These are phyloP conservation scores for Epichloe elymi DNA, from an alignment of 2,329 filamentous ascomycete genomes.

Conservation along the genomic window DNA sequence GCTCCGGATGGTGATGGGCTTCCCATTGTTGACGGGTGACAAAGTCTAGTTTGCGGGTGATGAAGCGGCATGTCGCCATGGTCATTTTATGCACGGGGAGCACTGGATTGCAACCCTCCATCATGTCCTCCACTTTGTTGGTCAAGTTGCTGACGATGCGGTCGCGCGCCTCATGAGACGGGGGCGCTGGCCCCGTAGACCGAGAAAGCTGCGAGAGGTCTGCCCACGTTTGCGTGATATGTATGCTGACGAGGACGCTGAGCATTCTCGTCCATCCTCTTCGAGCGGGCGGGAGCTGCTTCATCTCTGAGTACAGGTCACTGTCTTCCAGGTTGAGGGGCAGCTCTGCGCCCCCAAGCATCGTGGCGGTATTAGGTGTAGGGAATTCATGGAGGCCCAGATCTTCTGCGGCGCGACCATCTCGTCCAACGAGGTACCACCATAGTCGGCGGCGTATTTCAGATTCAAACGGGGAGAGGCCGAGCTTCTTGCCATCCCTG, in stretches of 20 bases:
- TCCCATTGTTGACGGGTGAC: constrained; percentile 17
- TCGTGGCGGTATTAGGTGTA: neutral
- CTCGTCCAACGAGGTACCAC: constrained; percentile 38
- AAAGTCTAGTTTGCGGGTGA: constrained; percentile 23
- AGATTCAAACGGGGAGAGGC: constrained; percentile 37
- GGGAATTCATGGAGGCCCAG: constrained; percentile 27
- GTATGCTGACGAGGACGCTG: constrained; percentile 38
- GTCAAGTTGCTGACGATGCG: constrained; percentile 24
- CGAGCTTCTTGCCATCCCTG: constrained; percentile 32
- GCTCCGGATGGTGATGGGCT: constrained; percentile 10
- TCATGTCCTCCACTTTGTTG: constrained; percentile 19
- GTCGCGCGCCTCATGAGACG: constrained; percentile 15
- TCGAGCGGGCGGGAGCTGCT: constrained; percentile 19
- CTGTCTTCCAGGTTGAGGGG: constrained; percentile 43
- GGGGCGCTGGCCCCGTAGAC: neutral
- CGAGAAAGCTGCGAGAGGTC: constrained; percentile 12
- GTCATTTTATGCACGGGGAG: constrained; percentile 30
- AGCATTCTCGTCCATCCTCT: constrained; percentile 45
- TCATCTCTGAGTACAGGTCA: constrained; percentile 32
- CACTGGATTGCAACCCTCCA: constrained; percentile 33
- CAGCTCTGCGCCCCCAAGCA: constrained; percentile 30
- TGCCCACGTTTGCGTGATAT: constrained; percentile 24
- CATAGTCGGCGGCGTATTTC: constrained; percentile 44
- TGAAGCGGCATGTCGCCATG: constrained; percentile 14
- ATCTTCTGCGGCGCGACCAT: constrained; percentile 39